Evolutionary conservation across 2,329 filamentous ascomycete genomes (phyloP).

Genomic region (Cadophora sp.): DNA sequence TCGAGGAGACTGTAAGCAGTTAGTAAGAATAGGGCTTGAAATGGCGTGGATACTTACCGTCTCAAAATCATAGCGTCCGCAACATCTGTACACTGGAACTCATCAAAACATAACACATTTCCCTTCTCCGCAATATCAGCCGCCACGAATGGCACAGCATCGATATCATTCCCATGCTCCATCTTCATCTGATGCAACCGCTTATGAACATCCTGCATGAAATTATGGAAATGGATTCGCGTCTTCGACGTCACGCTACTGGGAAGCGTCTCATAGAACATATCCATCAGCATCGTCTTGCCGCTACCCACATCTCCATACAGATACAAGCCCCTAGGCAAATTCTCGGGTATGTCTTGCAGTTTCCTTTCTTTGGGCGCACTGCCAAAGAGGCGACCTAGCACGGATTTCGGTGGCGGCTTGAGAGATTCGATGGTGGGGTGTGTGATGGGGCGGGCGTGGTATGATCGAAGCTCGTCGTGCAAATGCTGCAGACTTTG

Average conservation of each 20-base stretch:
- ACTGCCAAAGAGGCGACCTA: slow-evolving; percentile 67
- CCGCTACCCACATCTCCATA: slow-evolving; percentile 96
- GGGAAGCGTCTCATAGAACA: slow-evolving; percentile 94
- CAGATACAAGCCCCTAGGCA: slow-evolving; percentile 91
- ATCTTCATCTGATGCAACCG: slow-evolving; percentile 90
- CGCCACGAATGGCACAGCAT: slow-evolving; percentile 89
- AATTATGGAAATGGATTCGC: slow-evolving; percentile 98
- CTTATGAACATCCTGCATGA: slow-evolving; percentile 98
- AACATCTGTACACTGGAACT: slow-evolving; percentile 98
- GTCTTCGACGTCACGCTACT: slow-evolving; percentile 80
- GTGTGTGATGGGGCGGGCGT: slow-evolving; percentile 75
- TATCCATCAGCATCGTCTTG: slow-evolving; percentile 99
- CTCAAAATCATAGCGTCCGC: slow-evolving; percentile 98
- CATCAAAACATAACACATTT: slow-evolving; percentile 94
- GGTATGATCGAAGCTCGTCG: slow-evolving; percentile 78
- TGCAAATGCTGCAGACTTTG: slow-evolving; percentile 88
- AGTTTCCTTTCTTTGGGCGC: slow-evolving; percentile 45
- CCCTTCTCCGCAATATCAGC: slow-evolving; percentile 89
- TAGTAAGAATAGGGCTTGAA: background rate
- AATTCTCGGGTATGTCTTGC: slow-evolving; percentile 67
- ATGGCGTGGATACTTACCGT: slow-evolving; percentile 52
- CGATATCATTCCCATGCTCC: slow-evolving; percentile 85
- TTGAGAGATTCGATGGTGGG: slow-evolving; percentile 77
- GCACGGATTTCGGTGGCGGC: slow-evolving; percentile 57
- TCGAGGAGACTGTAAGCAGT: slow-evolving; percentile 71